phyloP scores from a whole-genome alignment of 2,329 filamentous ascomycete species.

The Rutstroemia sydowiana region DNA sequence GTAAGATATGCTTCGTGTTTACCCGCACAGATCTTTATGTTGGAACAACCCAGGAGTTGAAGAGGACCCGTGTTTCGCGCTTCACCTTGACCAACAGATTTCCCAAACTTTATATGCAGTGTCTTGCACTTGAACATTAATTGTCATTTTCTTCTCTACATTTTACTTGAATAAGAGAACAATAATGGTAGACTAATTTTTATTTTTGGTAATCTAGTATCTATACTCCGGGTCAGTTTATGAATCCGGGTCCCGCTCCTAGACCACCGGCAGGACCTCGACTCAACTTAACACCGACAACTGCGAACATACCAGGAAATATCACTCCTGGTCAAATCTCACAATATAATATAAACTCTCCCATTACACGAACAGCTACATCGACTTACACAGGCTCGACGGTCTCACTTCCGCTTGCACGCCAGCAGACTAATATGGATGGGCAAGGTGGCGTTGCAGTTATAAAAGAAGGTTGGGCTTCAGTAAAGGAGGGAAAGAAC shows the following conservation, averaged over 20 bases:
- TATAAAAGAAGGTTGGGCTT: constrained; percentile 75
- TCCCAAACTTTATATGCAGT: not conserved
- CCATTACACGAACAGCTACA: constrained; percentile 57
- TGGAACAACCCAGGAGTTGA: not conserved
- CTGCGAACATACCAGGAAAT: constrained; percentile 63
- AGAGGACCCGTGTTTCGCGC: not conserved
- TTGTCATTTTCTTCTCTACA: constrained; percentile 4
- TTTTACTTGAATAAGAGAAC: constrained; percentile 1
- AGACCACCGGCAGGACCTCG: constrained; percentile 43
- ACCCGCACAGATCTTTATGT: constrained; percentile 17
- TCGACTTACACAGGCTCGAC: constrained; percentile 65
- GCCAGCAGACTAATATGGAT: constrained; percentile 47
- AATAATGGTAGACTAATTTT: constrained; percentile 7
- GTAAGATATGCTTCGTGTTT: constrained; percentile 18
- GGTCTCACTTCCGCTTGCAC: constrained; percentile 62
- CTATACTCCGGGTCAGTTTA: no score
- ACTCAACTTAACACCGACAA: constrained; percentile 70
- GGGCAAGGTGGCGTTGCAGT: constrained; percentile 62
- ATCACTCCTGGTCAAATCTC: constrained; percentile 71
- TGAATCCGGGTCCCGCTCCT: constrained; percentile 67
- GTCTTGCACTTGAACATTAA: constrained; percentile 4
- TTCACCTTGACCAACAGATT: not conserved
- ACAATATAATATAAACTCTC: constrained; percentile 47
- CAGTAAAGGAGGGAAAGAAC: constrained; percentile 85
- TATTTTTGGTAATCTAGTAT: constrained; percentile 42